Evolutionary conservation across 148 eudicot genomes (phyloP), one percentile per base, ranked within the genome.

Genomic region (Camellia lanceoleosa): DNA sequence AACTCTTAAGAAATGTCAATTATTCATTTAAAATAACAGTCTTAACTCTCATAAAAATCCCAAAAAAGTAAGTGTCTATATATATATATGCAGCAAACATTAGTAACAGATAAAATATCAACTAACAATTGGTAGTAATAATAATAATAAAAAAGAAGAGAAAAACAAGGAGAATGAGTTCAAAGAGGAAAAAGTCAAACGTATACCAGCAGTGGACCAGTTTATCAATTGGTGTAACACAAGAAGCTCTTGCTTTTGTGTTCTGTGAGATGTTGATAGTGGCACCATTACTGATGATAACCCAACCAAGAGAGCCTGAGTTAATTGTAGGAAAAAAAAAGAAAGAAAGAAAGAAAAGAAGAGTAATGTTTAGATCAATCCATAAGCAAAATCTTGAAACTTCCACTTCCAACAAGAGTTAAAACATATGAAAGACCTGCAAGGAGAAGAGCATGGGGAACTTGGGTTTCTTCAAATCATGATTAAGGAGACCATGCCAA

Each of bases 231-330:
- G 99, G 84, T 95, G 97, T 23, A 87, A 73, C 55, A 79, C 86
- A 81, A 78, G 92, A 77, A 93, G 85, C 84, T 92, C 91, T 83
- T 91, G 99, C 74, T 92, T 95, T 84, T 93, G 86, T 46, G 89
- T 88, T 91, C 99, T 86, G 81, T 88, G 99, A 74, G 90, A 87
- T 47, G 99, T 95, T 80, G 99, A 87, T 49, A 93, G 76, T 51
- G 89, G 80, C 83, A 95, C 97, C 99, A 95, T 90, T 70, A 92
- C 76, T 4, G 99, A 92, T 75, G 99, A 92, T 63, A 93, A 69
- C 64, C 86, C 93, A 82, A 95, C 95, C 89, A 93, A 79, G 70
- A 92, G 80, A 79, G 88, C 89, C 99, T 95, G 76, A 62, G 75
- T 76, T 68, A 30, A 73, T 63, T 13, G 61, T 46, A 41, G 9